These are phyloP conservation scores for Fraxinus latifolia DNA, from an alignment of 305 asterid genomes.

Conservation along the genomic window DNA sequence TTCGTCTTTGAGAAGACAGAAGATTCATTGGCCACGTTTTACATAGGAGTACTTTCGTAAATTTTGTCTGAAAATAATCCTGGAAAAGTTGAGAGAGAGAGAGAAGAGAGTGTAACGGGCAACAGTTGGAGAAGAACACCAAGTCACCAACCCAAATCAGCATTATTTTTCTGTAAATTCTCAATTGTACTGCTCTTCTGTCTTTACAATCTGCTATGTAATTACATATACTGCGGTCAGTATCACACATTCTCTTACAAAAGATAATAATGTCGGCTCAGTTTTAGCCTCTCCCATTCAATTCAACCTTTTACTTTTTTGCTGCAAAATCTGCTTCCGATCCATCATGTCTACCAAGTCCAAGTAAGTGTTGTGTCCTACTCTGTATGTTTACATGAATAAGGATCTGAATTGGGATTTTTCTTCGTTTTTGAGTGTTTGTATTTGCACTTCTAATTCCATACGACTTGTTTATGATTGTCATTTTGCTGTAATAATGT, in stretches of 20 bases:
- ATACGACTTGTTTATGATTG: not conserved
- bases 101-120: not conserved
- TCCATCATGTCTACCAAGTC: constrained; percentile 68
- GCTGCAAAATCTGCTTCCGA: constrained; percentile 15
- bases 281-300: constrained; percentile 27
- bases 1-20: not conserved
- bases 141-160: constrained; percentile 20
- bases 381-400: not conserved
- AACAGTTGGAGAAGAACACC: constrained; percentile 23
- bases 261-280: constrained; percentile 26
- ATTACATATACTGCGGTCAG: constrained; percentile 13
- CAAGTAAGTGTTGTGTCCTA: constrained; percentile 33
- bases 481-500: not conserved
- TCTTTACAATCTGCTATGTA: constrained; percentile 19
- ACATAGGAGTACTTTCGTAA: not conserved
- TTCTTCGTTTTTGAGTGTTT: not conserved
- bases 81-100: constrained; percentile 10
- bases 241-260: not conserved
- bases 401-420: constrained; percentile 54
- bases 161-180: constrained; percentile 33
- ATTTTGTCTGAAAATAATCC: not conserved
- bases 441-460: not conserved
- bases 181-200: constrained; percentile 21
- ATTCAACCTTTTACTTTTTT: not conserved
- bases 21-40: not conserved